Base-by-base conservation (phyloP, 441 rosid genomes). In the Populus hybrid region DNA sequence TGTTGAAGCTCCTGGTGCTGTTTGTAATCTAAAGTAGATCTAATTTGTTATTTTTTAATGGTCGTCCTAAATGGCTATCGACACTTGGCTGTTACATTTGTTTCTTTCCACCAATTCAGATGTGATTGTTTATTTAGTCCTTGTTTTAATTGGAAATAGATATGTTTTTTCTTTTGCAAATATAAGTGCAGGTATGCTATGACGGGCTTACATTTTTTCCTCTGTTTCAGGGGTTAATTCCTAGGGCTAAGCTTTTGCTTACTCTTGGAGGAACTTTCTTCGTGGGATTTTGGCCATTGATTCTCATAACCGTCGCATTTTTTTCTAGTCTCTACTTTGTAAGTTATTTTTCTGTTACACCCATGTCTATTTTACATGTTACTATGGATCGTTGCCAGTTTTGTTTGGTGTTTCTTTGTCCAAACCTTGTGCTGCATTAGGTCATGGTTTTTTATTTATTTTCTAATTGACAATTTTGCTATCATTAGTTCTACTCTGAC, bases 211-310 rank as follows among this genome's bases (percentile, higher is more conserved):
- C 28, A 21, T 21, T 40, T 9, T 63, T 77, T 50, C 46, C 24
- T 77, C 75, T 82, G 81, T 80, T 86, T 76, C 91, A 96, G 99
- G 99, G 99, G 26, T 88, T 96, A 81, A 81, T 96, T 81, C 99
- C 98, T 6, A 94, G 98, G 73, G 98, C 92, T 76, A 94, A 86
- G 87, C 85, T 92, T 70, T 85, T 96, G 86, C 86, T 96, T 70
- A 85, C 96, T 64, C 65, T 92, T 66, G 99, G 99, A 78, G 98
- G 98, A 76, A 91, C 98, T 8, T 96, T 93, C 92, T 96, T 94
- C 87, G 78, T 93, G 81, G 95, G 83, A 64, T 94, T 96, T 83
- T 89, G 98, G 92, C 98, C 98, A 0, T 75, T 93, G 92, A 90
- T 96, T 65, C 86, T 96, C 80, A 42, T 87, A 80, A 94, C 97